Evolutionary conservation across 805 yeast species (phyloP).

Genomic region (Lachancea dasiensis): DNA sequence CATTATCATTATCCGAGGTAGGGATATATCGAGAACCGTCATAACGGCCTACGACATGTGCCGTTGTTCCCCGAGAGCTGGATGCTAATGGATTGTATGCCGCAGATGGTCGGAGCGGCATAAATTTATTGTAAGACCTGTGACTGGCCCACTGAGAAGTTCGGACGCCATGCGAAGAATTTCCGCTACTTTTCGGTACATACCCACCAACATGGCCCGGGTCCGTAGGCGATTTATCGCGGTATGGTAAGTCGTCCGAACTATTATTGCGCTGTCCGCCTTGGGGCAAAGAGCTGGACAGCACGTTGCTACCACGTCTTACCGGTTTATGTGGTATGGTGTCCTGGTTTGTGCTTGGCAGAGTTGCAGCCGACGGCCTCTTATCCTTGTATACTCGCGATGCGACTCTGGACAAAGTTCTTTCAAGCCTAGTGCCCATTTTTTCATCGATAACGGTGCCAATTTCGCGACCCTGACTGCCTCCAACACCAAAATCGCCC

Average conservation of each 20-base stretch:
- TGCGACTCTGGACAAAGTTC: slow-evolving; percentile 26
- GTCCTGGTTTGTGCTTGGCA: slow-evolving; percentile 27
- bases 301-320: too few species aligned
- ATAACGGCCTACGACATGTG: not conserved
- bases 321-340: too few species aligned
- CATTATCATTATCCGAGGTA: slow-evolving; percentile 13
- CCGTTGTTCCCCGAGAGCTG: not conserved
- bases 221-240: too few species aligned
- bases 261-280: not conserved
- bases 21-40: not conserved
- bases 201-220: too few species aligned
- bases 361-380: not conserved
- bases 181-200: too few species aligned
- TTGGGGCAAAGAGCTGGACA: too few species aligned
- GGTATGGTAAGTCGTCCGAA: too few species aligned
- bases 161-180: too few species aligned
- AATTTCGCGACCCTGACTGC: too few species aligned
- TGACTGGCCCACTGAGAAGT: too few species aligned
- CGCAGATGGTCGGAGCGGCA: not conserved
- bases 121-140: too few species aligned
- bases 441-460: slow-evolving; percentile 22
- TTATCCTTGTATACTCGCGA: slow-evolving; percentile 8
- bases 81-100: not conserved
- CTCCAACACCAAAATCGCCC: too few species aligned
- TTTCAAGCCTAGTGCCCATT: slow-evolving; percentile 32